Evolutionary conservation across 306 rosid genomes (phyloP).

Genomic region (Casuarina cunninghamiana): DNA sequence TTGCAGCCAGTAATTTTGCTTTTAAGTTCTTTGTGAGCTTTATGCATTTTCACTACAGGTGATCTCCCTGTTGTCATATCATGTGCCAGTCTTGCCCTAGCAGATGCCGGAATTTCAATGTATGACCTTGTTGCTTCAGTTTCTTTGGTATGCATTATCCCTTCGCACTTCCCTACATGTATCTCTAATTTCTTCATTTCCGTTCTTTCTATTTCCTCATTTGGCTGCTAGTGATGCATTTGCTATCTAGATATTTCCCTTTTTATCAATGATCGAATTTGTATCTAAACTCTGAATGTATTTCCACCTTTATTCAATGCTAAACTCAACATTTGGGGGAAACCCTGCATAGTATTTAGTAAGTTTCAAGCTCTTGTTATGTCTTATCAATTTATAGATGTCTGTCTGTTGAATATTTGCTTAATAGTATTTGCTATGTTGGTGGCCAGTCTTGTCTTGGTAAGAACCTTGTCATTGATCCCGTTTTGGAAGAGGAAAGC

Average conservation of each 20-base stretch:
- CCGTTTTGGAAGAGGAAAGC: conserved; percentile 87
- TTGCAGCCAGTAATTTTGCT: conserved; percentile 24
- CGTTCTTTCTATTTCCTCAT: neutral
- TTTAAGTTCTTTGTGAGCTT: conserved; percentile 7
- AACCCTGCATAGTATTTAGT: neutral
- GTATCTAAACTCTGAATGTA: neutral
- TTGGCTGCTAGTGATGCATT: conserved; percentile 6
- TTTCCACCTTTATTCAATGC: neutral
- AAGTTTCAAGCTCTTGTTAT: neutral
- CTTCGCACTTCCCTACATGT: neutral
- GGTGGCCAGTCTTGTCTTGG: conserved; percentile 69
- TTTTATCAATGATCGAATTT: neutral
- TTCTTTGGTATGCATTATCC: conserved; percentile 78
- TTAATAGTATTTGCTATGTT: conserved; percentile 5
- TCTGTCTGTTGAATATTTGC: conserved; percentile 14
- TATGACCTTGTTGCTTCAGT: conserved; percentile 92
- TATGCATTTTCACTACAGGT: conserved; percentile 44
- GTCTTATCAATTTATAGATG: conserved; percentile 6
- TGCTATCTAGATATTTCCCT: conserved; percentile 10
- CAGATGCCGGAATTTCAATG: conserved; percentile 98
- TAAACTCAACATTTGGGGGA: neutral
- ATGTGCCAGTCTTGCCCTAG: conserved; percentile 96
- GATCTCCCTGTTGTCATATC: conserved; percentile 93
- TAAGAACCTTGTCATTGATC: conserved; percentile 83
- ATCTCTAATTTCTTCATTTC: neutral